phyloP scores from a whole-genome alignment of 139 green algal genomes.

The Volvox reticuliferus region DNA sequence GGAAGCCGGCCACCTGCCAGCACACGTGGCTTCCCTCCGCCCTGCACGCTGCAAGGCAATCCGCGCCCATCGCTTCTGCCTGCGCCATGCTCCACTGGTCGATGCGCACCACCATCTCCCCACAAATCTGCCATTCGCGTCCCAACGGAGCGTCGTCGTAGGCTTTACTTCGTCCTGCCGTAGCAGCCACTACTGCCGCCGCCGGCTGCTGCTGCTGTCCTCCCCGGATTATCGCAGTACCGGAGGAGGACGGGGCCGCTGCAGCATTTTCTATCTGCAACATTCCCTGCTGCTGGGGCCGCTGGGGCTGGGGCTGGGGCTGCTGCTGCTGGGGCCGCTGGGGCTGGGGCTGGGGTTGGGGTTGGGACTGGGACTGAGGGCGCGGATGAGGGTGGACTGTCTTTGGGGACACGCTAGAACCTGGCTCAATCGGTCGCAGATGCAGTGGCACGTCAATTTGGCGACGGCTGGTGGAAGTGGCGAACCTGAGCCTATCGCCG shows the following conservation, averaged over 20 bases:
- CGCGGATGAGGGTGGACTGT: too few species aligned
- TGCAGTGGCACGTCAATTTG: too few species aligned
- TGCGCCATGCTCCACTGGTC: neutral
- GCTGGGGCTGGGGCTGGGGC: neutral
- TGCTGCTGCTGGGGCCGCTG: too few species aligned
- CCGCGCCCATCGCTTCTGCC: neutral
- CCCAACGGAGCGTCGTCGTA: neutral
- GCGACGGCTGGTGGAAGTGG: too few species aligned
- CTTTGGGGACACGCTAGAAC: too few species aligned
- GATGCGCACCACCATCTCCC: neutral
- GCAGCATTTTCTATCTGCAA: too few species aligned
- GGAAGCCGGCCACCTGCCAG: neutral
- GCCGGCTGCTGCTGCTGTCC: neutral
- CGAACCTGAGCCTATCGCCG: too few species aligned
- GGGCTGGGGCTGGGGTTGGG: too few species aligned
- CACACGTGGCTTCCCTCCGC: neutral
- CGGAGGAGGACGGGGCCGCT: too few species aligned
- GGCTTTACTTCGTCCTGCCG: neutral
- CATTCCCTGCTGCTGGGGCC: neutral
- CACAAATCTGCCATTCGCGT: neutral
- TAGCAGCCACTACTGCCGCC: neutral
- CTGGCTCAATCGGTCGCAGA: too few species aligned
- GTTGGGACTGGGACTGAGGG: too few species aligned
- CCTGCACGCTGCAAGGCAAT: neutral
- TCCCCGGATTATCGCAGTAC: neutral